A percentile compares a stretch with the other conserved stretches of the same genome.
These are phyloP conservation scores for Porogramme epimiltina DNA, from an alignment of 1,284 basidiomycete species.

Conservation along the genomic window DNA sequence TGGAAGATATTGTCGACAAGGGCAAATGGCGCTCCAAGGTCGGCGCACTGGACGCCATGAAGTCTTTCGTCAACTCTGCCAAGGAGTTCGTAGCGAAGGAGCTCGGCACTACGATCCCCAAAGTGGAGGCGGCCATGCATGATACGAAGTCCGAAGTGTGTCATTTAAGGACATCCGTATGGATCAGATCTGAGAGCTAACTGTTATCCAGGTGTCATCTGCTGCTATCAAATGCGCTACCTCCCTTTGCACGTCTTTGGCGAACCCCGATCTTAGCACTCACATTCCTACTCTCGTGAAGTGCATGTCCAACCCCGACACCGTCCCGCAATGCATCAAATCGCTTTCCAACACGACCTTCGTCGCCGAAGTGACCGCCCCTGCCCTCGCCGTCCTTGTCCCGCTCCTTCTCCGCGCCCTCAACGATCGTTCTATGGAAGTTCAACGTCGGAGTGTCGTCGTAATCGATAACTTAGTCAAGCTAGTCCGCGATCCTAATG, in stretches of 20 bases:
- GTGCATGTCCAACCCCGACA: slow-evolving; percentile 90
- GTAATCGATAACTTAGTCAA: slow-evolving; percentile 98
- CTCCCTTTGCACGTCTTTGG: slow-evolving; percentile 88
- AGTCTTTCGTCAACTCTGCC: slow-evolving; percentile 68
- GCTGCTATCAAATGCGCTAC: slow-evolving; percentile 94
- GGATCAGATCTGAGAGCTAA: not conserved
- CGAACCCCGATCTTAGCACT: slow-evolving; percentile 91
- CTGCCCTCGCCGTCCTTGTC: slow-evolving; percentile 94
- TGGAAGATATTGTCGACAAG: slow-evolving; percentile 77
- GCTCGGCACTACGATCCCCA: slow-evolving; percentile 83
- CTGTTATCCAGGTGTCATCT: slow-evolving; percentile 70
- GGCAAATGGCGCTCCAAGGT: slow-evolving; percentile 97
- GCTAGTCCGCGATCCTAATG: slow-evolving; percentile 89
- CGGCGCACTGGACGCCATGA: slow-evolving; percentile 88
- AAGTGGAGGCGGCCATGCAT: slow-evolving; percentile 91
- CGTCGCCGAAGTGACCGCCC: slow-evolving; percentile 96
- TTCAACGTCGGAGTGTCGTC: slow-evolving; percentile 86
- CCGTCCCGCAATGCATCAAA: slow-evolving; percentile 94
- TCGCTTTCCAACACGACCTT: slow-evolving; percentile 93
- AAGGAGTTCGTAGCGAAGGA: slow-evolving; percentile 86
- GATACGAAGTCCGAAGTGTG: slow-evolving; percentile 94
- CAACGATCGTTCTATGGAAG: slow-evolving; percentile 96
- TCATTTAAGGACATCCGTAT: slow-evolving; percentile 5
- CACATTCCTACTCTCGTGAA: slow-evolving; percentile 92
- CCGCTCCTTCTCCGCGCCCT: slow-evolving; percentile 91